Evolutionary conservation across 768 basidiomycete genomes (phyloP), one percentile per base, ranked within the genome.

Genomic region (Suillus plorans): DNA sequence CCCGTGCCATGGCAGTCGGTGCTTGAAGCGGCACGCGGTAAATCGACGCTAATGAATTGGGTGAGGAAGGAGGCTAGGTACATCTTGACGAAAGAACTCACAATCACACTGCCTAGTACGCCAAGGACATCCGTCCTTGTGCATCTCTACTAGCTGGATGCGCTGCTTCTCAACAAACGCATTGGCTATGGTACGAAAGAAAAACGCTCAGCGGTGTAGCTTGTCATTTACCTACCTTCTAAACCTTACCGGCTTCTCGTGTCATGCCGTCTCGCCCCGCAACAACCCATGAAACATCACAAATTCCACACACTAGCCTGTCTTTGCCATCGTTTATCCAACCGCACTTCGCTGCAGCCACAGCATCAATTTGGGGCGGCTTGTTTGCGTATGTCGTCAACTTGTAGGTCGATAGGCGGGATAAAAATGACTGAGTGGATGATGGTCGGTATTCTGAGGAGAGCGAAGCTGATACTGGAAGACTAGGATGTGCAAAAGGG

Each of bases 271-370:
- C 86, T 61, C 85, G 83, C 37, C 86, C 83, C 5, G 80, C 87
- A 18, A 92, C 81, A 7, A 91, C 87, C 92, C 92, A 94, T 39
- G 89, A 89, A 13, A 82, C 81, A 63, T 78, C 80, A 69, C 92
- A 94, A 20, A 93, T 75, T 3, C 87, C 87, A 69, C 92, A 94
- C 3, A 89, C 81, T 22, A 94, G 75, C 56, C 92, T 81, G 64
- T 94, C 92, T 75, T 91, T 92, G 50, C 91, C 90, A 60, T 92
- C 87, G 66, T 94, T 94, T 28, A 84, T 79, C 92, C 92, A 95
- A 2, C 92, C 92, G 71, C 90, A 91, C 73, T 85, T 91, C 0
- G 92, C 82, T 3, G 92, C 92, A 20, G 92, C 87, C 16, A 94
- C 91, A 1, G 92, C 88, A 63, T 94, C 86, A 36, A 94, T 88